Evolutionary conservation across 1,284 basidiomycete species (phyloP).

Genomic region (Tranzscheliella williamsii): DNA sequence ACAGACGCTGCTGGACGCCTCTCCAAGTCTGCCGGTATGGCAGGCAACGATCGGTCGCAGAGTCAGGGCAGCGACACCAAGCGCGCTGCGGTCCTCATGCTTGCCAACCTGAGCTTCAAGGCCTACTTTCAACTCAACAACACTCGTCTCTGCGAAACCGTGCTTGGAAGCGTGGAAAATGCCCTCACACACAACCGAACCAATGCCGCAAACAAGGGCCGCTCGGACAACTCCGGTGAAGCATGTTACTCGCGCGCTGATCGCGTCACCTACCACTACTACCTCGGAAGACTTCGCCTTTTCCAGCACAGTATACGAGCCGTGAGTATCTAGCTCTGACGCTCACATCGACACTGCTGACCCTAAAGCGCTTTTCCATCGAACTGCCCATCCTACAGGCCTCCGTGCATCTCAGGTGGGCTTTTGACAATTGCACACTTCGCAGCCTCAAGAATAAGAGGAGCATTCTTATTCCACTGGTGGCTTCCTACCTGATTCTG

Average conservation of each 20-base stretch:
- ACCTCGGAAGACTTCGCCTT: constrained; percentile 61
- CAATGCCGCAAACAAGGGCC: constrained; percentile 10
- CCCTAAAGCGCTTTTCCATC: no score
- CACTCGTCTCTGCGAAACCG: constrained; percentile 63
- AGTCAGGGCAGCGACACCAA: constrained; percentile 46
- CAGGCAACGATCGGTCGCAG: constrained; percentile 56
- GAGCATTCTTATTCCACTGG: constrained; percentile 60
- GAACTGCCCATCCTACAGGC: constrained; percentile 50
- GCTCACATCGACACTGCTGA: no score
- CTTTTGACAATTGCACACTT: constrained; percentile 59
- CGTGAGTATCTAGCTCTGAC: constrained; percentile 37
- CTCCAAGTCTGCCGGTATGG: constrained; percentile 54
- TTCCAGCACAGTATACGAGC: constrained; percentile 61
- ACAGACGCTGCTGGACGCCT: constrained; percentile 57
- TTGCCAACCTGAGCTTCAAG: constrained; percentile 57
- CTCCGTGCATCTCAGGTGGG: constrained; percentile 58
- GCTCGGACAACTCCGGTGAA: constrained; percentile 42
- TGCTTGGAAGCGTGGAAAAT: constrained; percentile 62
- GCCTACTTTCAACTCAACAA: constrained; percentile 62
- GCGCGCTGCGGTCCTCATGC: constrained; percentile 52
- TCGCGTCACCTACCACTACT: constrained; percentile 62
- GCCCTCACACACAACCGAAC: constrained; percentile 54
- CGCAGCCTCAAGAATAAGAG: constrained; percentile 52
- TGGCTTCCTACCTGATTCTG: constrained; percentile 61
- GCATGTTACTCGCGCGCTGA: constrained; percentile 60